Conservation (phyloP, 768 basidiomycete species). For the Boletus vinaceobasis region DNA sequence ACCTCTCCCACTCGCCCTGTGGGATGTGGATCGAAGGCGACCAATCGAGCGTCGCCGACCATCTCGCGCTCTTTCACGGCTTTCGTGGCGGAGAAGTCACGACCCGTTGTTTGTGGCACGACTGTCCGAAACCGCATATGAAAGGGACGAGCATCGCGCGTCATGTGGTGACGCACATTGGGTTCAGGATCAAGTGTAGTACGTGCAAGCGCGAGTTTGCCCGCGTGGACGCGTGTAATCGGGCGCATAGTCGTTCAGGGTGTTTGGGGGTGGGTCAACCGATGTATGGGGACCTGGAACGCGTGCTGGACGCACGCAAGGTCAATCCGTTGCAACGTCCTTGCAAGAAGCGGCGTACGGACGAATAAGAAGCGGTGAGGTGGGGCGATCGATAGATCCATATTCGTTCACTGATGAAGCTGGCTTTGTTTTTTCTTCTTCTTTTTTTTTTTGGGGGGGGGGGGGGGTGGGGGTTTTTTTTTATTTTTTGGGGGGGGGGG, state of each 20-base stretch:
- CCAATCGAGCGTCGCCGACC: constrained; percentile 32
- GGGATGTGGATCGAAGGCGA: constrained; percentile 36
- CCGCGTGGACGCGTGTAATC: constrained; percentile 33
- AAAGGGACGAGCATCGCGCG: constrained; percentile 34
- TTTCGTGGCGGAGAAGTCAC: constrained; percentile 31
- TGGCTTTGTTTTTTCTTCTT: neutral
- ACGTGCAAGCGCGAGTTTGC: constrained; percentile 33
- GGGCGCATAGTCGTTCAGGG: constrained; percentile 31
- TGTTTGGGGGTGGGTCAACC: constrained; percentile 29
- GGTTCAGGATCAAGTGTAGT: constrained; percentile 29
- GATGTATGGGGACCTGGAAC: constrained; percentile 29
- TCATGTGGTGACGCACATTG: constrained; percentile 32
- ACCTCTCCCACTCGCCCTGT: constrained; percentile 21
- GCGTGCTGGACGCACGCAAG: constrained; percentile 28
- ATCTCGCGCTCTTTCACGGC: constrained; percentile 29
- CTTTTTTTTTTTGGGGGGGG: too few species aligned
- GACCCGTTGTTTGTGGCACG: constrained; percentile 32
- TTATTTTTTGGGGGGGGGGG: too few species aligned
- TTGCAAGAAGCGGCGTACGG: constrained; percentile 31
- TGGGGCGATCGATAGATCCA: neutral
- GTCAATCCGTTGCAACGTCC: constrained; percentile 18
- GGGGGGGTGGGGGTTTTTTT: too few species aligned
- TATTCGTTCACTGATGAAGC: constrained; percentile 4
- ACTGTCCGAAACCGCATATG: constrained; percentile 26
- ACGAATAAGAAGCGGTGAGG: constrained; percentile 21